These are phyloP conservation scores for Colletotrichum aenigma DNA, from an alignment of 2,329 filamentous ascomycete genomes.

Conservation along the genomic window DNA sequence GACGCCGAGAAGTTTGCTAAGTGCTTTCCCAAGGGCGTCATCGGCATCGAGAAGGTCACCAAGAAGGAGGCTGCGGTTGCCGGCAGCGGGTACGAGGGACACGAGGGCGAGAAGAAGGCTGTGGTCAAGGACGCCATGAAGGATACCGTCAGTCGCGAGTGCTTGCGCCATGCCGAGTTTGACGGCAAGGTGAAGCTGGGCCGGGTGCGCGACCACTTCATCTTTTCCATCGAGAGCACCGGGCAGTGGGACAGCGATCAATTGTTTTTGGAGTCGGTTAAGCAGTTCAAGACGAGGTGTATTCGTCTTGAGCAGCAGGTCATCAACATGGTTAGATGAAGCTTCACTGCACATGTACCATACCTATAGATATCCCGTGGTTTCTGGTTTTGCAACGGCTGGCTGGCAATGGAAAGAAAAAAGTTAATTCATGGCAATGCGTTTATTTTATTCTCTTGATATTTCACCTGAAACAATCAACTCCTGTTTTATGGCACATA, in stretches of 20 bases:
- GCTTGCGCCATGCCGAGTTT: conserved; percentile 89
- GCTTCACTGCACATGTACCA: conserved; percentile 17
- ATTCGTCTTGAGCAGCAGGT: conserved; percentile 74
- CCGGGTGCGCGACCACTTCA: conserved; percentile 91
- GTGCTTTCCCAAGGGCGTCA: conserved; percentile 91
- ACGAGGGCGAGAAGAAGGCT: conserved; percentile 82
- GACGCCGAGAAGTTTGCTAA: conserved; percentile 88
- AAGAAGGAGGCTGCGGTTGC: conserved; percentile 63
- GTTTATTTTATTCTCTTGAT: neutral
- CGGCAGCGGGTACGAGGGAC: conserved; percentile 72
- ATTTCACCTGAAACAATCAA: neutral
- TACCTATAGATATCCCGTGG: conserved; percentile 21
- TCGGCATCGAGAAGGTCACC: conserved; percentile 77
- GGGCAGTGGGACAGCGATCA: conserved; percentile 95
- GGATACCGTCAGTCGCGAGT: conserved; percentile 94
- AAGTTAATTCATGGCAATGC: conserved; percentile 5
- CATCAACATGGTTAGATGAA: conserved; percentile 63
- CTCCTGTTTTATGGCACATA: neutral
- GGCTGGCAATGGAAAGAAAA: conserved; percentile 17
- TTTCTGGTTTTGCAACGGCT: conserved; percentile 14
- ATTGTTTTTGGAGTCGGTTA: conserved; percentile 89
- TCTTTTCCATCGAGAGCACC: conserved; percentile 93
- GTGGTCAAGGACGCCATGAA: conserved; percentile 88
- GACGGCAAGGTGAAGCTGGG: conserved; percentile 94
- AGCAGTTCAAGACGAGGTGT: conserved; percentile 85